Conservation (phyloP, 805 yeast species). For the Barnettozyma siamensis region DNA sequence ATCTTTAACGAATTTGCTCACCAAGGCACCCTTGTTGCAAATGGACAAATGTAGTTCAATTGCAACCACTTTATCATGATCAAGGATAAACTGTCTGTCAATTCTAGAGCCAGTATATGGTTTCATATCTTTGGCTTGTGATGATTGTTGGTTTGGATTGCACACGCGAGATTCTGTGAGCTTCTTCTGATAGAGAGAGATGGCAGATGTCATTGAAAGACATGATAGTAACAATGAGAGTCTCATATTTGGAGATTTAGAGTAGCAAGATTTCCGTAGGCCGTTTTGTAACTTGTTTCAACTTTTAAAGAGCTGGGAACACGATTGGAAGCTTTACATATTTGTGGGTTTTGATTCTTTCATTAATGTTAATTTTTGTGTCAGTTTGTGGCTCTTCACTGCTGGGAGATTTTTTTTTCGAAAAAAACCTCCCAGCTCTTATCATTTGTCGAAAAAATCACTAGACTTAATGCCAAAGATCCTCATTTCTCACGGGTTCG, state of each 20-base stretch:
- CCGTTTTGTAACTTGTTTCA: too few relatives aligned
- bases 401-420: not conserved
- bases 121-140: not conserved
- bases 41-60: constrained; percentile 10
- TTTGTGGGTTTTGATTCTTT: too few relatives aligned
- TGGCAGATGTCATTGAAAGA: not conserved
- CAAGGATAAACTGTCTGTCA: constrained; percentile 11
- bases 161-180: constrained; percentile 9
- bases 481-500: constrained; percentile 10
- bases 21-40: constrained; percentile 12
- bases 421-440: too few relatives aligned
- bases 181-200: constrained; percentile 1
- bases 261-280: too few relatives aligned
- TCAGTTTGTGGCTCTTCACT: too few relatives aligned
- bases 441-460: not conserved
- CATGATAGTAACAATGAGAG: not conserved
- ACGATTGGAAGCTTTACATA: too few relatives aligned
- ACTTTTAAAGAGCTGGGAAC: too few relatives aligned
- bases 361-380: too few relatives aligned
- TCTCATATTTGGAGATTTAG: too few relatives aligned
- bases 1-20: constrained; percentile 6
- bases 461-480: constrained; percentile 6
- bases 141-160: constrained; percentile 7
- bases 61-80: not conserved
- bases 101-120: constrained; percentile 14